Evolutionary conservation across 495 filamentous ascomycete species (phyloP).

Genomic region (Glonium stellatum): DNA sequence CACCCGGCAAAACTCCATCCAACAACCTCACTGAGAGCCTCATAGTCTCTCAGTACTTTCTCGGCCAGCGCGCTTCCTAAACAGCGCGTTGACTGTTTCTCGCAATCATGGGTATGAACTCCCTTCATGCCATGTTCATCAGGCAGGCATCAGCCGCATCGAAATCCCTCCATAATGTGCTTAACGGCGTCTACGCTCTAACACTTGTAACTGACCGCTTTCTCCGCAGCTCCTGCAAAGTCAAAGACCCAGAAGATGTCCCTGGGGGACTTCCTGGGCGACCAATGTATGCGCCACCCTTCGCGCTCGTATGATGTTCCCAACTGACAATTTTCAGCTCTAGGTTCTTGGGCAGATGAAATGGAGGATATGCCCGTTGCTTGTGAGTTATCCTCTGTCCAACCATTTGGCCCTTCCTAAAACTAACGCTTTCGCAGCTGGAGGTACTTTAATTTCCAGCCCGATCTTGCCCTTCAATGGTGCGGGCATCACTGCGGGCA

Average conservation of each 20-base stretch:
- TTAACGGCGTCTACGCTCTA: too few species aligned
- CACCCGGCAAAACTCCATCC: constrained; percentile 3
- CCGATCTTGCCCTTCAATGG: not conserved
- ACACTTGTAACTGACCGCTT: constrained; percentile 17
- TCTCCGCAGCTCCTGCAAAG: constrained; percentile 66
- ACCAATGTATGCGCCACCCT: constrained; percentile 58
- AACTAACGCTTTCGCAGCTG: constrained; percentile 29
- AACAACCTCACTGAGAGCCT: constrained; percentile 3
- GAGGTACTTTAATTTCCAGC: constrained; percentile 11
- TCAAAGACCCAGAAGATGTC: constrained; percentile 89
- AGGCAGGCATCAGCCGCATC: constrained; percentile 6
- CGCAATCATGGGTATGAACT: constrained; percentile 39
- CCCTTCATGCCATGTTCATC: constrained; percentile 22
- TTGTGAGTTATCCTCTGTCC: constrained; percentile 47
- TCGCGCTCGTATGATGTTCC: constrained; percentile 16
- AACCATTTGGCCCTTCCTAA: constrained; percentile 9
- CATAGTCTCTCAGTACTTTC: constrained; percentile 15
- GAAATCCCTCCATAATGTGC: not conserved
- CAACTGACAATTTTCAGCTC: constrained; percentile 52
- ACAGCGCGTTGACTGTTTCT: constrained; percentile 30
- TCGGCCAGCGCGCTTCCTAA: constrained; percentile 26
- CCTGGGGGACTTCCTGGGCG: constrained; percentile 81
- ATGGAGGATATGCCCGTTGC: constrained; percentile 78
- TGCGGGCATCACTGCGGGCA: not conserved
- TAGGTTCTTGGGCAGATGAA: constrained; percentile 97